Conservation (phyloP, 306 rosid genomes). For the peach (Prunus persica) region Prunus_persica_NCBIv2 NC_034014.1:6996501-6997000, state of each 20-base stretch:
- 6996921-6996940: background rate
- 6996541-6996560: background rate
- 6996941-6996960: too few species aligned
- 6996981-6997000: constrained; percentile 2
- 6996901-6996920: background rate
- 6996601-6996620: background rate
- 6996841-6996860: too few species aligned
- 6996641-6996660: background rate
- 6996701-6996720: too few species aligned
- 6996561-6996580: background rate
- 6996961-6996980: background rate
- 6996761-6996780: background rate
- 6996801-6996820: background rate
- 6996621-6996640: background rate
- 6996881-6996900: background rate
- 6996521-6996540: background rate
- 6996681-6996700: too few species aligned
- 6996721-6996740: too few species aligned
- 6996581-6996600: too few species aligned
- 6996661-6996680: background rate
- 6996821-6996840: too few species aligned
- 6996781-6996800: background rate
- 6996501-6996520: background rate
- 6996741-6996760: too few species aligned
- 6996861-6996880: too few species aligned